These are phyloP conservation scores for Schizosaccharomyces lindneri DNA, from an alignment of 805 yeast genomes.

Conservation along the genomic window DNA sequence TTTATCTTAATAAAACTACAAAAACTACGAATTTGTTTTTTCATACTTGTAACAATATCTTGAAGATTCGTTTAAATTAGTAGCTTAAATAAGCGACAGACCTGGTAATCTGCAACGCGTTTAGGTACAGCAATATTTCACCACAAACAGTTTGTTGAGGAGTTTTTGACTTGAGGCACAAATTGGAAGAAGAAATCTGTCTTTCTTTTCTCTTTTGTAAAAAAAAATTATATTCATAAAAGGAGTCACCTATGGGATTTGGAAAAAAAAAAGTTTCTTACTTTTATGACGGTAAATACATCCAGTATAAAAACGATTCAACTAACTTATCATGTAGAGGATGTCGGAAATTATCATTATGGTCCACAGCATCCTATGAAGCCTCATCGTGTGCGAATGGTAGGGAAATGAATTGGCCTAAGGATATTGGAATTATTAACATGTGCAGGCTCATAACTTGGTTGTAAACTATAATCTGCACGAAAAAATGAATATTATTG, in stretches of 20 bases:
- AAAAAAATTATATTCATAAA: not conserved
- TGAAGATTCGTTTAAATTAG: too few relatives aligned
- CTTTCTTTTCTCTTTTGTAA: not conserved
- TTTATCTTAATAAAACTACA: too few relatives aligned
- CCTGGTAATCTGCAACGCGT: too few relatives aligned
- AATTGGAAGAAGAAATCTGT: too few relatives aligned
- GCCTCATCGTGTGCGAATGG: slow-evolving; percentile 94
- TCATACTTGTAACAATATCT: too few relatives aligned
- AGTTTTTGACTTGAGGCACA: too few relatives aligned
- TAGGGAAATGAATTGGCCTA: slow-evolving; percentile 13
- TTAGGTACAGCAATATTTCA: too few relatives aligned
- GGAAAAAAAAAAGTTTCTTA: slow-evolving; percentile 39
- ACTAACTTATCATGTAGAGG: slow-evolving; percentile 22
- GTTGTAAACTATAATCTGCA: slow-evolving; percentile 92
- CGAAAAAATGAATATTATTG: slow-evolving; percentile 85
- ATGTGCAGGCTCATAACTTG: slow-evolving; percentile 34
- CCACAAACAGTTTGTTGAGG: too few relatives aligned
- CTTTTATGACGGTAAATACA: slow-evolving; percentile 27
- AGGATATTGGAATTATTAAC: not conserved
- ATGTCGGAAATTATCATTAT: slow-evolving; percentile 2
- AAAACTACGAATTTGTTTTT: too few relatives aligned
- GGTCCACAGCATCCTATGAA: slow-evolving; percentile 80
- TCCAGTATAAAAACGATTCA: not conserved
- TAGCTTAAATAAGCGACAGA: too few relatives aligned
- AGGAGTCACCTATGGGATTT: not conserved